Evolutionary conservation across 495 filamentous ascomycete genomes (phyloP).

Genomic region (Lasiosphaeria hispida): DNA sequence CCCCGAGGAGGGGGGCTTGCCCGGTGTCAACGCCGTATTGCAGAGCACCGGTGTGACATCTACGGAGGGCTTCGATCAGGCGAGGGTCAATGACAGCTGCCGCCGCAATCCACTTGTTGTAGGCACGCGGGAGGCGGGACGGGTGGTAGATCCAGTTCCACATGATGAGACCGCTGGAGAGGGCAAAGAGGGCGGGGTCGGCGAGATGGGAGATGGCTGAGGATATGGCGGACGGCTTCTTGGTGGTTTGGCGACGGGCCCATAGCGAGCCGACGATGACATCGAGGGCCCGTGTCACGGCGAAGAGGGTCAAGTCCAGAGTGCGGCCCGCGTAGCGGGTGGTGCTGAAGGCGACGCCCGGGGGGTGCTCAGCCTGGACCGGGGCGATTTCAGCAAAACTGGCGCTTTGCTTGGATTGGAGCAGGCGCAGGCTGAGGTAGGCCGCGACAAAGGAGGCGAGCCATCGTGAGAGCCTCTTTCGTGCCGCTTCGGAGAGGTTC

Average conservation of each 20-base stretch:
- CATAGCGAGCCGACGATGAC: constrained; percentile 66
- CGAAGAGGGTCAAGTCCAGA: constrained; percentile 82
- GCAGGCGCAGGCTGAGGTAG: constrained; percentile 48
- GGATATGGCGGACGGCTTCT: constrained; percentile 15
- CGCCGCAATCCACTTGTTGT: constrained; percentile 81
- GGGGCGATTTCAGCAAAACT: constrained; percentile 37
- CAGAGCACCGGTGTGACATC: constrained; percentile 60
- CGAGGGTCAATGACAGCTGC: constrained; percentile 78
- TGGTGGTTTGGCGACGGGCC: constrained; percentile 45
- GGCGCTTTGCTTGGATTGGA: constrained; percentile 45
- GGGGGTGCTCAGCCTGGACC: constrained; percentile 20
- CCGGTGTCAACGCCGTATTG: constrained; percentile 78
- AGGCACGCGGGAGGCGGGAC: constrained; percentile 65
- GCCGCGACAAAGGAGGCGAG: constrained; percentile 50
- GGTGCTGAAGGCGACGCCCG: constrained; percentile 18
- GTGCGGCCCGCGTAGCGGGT: constrained; percentile 67
- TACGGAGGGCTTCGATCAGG: constrained; percentile 70
- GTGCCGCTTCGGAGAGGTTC: constrained; percentile 28
- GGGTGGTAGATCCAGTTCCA: constrained; percentile 85
- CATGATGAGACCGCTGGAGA: constrained; percentile 80
- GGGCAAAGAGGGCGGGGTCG: constrained; percentile 72
- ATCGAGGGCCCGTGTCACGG: constrained; percentile 72
- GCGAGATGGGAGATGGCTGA: constrained; percentile 50
- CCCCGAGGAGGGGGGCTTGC: constrained; percentile 64
- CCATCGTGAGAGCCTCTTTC: constrained; percentile 43